These are phyloP conservation scores for Colletotrichum orbiculare DNA, from an alignment of 2,329 filamentous ascomycete genomes.

Conservation along the genomic window DNA sequence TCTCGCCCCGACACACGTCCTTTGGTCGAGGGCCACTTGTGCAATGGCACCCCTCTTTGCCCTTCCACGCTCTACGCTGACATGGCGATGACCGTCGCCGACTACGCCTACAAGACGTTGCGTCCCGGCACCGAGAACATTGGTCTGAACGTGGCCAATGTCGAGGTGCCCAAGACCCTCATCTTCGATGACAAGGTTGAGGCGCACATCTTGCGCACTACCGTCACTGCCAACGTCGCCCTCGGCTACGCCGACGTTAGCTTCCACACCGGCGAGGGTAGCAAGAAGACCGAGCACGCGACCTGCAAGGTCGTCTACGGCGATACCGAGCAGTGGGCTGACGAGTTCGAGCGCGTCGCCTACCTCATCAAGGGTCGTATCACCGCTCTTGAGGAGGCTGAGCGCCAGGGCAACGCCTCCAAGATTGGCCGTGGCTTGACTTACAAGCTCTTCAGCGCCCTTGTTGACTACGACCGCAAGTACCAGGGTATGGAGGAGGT, in stretches of 20 bases:
- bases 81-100: constrained; percentile 71
- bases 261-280: constrained; percentile 70
- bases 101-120: constrained; percentile 72
- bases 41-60: constrained; percentile 74
- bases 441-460: constrained; percentile 74
- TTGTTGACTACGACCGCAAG: constrained; percentile 66
- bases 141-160: constrained; percentile 72
- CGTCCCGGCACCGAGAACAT: constrained; percentile 66
- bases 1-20: constrained; percentile 69
- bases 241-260: constrained; percentile 64
- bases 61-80: constrained; percentile 70
- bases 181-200: constrained; percentile 62
- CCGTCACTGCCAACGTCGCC: constrained; percentile 68
- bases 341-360: constrained; percentile 73
- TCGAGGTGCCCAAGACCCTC: constrained; percentile 77
- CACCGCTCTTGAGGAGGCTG: constrained; percentile 67
- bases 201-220: constrained; percentile 70
- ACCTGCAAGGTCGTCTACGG: constrained; percentile 69
- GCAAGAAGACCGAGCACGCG: constrained; percentile 70
- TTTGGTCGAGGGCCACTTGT: constrained; percentile 72
- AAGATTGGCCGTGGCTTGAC: constrained; percentile 80
- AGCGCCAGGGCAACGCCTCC: constrained; percentile 73
- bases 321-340: constrained; percentile 68
- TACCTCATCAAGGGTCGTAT: constrained; percentile 77
- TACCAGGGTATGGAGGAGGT: constrained; percentile 71